phyloP scores from a whole-genome alignment of 2,329 filamentous ascomycete species.

The Clarireedia sp. region DNA sequence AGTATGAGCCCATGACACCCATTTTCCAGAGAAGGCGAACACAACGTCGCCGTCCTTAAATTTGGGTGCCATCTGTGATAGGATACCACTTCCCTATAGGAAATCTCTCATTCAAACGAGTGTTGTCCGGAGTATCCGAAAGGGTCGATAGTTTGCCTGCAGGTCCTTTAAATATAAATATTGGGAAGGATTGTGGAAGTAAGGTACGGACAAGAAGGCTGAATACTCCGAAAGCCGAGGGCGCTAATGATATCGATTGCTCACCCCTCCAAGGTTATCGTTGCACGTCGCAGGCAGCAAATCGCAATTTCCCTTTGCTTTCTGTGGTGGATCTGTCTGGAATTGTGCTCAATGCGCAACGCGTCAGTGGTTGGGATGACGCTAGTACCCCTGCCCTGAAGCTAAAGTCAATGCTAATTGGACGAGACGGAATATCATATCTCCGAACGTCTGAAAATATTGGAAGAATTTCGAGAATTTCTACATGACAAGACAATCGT shows the following conservation, averaged over 20 bases:
- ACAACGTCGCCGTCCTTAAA: slow-evolving; percentile 58
- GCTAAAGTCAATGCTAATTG: neutral
- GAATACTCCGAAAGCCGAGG: neutral
- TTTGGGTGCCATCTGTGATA: slow-evolving; percentile 36
- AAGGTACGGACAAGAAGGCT: neutral
- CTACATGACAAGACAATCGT: neutral
- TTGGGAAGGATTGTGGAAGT: neutral
- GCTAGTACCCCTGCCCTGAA: too few relatives aligned
- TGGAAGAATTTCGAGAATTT: neutral
- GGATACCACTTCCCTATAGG: slow-evolving; percentile 5
- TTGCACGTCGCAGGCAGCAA: neutral
- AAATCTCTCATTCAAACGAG: slow-evolving; percentile 26
- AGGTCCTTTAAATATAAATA: neutral
- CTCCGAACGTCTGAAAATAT: neutral
- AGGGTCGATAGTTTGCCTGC: slow-evolving; percentile 5
- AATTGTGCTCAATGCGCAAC: too few relatives aligned
- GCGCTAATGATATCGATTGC: neutral
- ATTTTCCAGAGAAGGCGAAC: slow-evolving; percentile 70
- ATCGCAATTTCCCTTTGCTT: neutral
- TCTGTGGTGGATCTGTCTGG: too few relatives aligned
- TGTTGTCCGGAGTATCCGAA: slow-evolving; percentile 22
- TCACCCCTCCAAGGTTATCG: neutral
- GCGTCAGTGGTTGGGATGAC: too few relatives aligned
- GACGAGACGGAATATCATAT: neutral
- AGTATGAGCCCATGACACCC: slow-evolving; percentile 86